Percentiles rank a stretch among this genome's conserved stretches.
phyloP scores from a whole-genome alignment of 495 filamentous ascomycete species.

The Haplographium delicatum region DNA sequence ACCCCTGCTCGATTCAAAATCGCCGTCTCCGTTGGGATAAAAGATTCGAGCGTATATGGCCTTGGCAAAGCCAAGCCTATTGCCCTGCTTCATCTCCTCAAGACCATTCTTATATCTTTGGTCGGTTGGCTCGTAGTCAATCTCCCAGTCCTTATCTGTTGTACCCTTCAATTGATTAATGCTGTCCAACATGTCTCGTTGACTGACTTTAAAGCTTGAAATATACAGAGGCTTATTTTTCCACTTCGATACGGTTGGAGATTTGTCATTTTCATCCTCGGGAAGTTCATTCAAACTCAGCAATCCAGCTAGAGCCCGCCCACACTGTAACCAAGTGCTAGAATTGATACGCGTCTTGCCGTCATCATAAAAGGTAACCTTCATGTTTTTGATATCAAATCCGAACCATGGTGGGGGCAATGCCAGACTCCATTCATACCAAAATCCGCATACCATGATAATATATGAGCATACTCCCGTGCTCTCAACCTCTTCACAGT shows the following conservation, averaged over 20 bases:
- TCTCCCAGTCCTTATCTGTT: slow-evolving; percentile 14
- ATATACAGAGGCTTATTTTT: slow-evolving; percentile 37
- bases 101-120: slow-evolving; percentile 11
- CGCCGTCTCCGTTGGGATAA: slow-evolving; percentile 15
- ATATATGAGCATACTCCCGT: slow-evolving; percentile 34
- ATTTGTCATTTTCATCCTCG: slow-evolving; percentile 32
- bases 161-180: slow-evolving; percentile 31
- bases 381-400: slow-evolving; percentile 31
- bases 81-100: slow-evolving; percentile 10
- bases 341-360: slow-evolving; percentile 31
- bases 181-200: slow-evolving; percentile 45
- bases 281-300: slow-evolving; percentile 32
- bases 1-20: slow-evolving; percentile 11
- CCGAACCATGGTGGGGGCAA: slow-evolving; percentile 28
- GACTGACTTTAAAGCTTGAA: slow-evolving; percentile 38
- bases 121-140: not conserved
- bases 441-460: slow-evolving; percentile 39
- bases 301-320: slow-evolving; percentile 36
- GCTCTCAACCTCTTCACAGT: slow-evolving; percentile 5
- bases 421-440: slow-evolving; percentile 44
- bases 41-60: slow-evolving; percentile 15
- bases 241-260: slow-evolving; percentile 30
- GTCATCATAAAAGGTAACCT: slow-evolving; percentile 32
- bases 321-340: slow-evolving; percentile 41
- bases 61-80: slow-evolving; percentile 10